Evolutionary conservation across 2,329 filamentous ascomycete species (phyloP), one percentile per base, ranked within the genome.

Genomic region (Ceratocystis alfenasii): DNA sequence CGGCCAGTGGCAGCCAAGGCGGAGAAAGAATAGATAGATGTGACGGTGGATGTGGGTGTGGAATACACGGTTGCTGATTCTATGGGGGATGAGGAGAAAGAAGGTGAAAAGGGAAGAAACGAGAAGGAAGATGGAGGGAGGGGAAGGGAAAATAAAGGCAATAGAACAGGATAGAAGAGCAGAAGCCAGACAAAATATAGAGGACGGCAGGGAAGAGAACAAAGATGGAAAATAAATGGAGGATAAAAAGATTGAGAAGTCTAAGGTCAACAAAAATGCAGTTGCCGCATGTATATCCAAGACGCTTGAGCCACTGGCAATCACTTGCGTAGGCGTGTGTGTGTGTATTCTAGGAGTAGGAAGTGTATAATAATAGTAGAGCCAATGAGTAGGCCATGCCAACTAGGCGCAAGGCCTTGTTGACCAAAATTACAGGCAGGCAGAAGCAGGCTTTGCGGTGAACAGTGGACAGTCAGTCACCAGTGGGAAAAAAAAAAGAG

Each of bases 321-420:
- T 33, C 17, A 59, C 53, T 33, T 59, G 53, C 53, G 53, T 50
- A 12, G n/a, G n/a, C 17, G 28, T 36, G 53, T 28, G 28, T 12
- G 28, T 36, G 53, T 36, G 53, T 59, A 59, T 59, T 59, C 53
- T 59, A n/a, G 53, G 53, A 59, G 53, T 33, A 33, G 53, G 15
- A 59, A 59, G 53, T 33, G 53, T 59, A 59, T 33, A 59, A 33
- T 59, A 59, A 59, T 59, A 59, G 53, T 59, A 59, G 53, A 17
- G 28, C 36, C 36, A 41, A 41, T 1, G 48, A 53, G 15, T n/a
- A 17, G n/a, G 12, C 53, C 53, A 20, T 30, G 28, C 28, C 20
- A 17, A 4, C 20, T 25, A 17, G 53, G 22, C 17, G 25, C 28
- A 33, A 30, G 28, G 25, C 53, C 17, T 30, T 33, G 28, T 30